A percentile compares a stretch with the other conserved stretches of the same genome.
Evolutionary conservation across 2,329 filamentous ascomycete genomes (phyloP).

Genomic region (Cryphonectria parasitica): DNA sequence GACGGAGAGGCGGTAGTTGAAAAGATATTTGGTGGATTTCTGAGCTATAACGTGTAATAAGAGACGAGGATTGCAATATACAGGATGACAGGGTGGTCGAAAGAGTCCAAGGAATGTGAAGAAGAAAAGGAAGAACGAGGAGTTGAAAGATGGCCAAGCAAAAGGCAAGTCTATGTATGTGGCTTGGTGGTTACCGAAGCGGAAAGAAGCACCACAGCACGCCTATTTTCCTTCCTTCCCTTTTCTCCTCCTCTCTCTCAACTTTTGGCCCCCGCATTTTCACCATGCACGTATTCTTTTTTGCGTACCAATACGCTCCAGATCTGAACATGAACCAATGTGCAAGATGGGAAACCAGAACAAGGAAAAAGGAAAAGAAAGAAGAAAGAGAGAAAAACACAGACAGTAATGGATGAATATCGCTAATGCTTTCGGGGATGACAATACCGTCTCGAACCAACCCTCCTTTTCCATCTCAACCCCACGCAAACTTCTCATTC

Average conservation of each 20-base stretch:
- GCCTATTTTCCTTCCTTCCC: neutral
- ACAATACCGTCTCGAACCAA: neutral
- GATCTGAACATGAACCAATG: neutral
- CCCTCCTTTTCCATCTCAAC: conserved; percentile 45
- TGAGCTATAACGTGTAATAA: neutral
- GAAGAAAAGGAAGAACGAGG: neutral
- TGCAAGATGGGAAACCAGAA: neutral
- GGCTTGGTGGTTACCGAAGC: neutral
- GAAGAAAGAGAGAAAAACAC: neutral
- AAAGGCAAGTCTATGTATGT: neutral
- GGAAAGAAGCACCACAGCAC: neutral
- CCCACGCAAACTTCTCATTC: conserved; percentile 82
- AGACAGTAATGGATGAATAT: neutral
- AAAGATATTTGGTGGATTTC: neutral
- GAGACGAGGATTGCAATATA: neutral
- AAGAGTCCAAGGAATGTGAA: neutral
- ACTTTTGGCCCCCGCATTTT: neutral
- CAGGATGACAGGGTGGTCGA: neutral
- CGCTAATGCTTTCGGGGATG: neutral
- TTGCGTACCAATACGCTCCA: neutral
- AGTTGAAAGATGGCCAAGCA: neutral
- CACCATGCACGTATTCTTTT: neutral
- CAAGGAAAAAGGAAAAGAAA: neutral
- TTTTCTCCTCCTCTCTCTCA: neutral
- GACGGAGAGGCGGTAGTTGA: neutral